Base-by-base conservation (phyloP, 2,329 filamentous ascomycete genomes). In the Drechmeria coniospora region DNA sequence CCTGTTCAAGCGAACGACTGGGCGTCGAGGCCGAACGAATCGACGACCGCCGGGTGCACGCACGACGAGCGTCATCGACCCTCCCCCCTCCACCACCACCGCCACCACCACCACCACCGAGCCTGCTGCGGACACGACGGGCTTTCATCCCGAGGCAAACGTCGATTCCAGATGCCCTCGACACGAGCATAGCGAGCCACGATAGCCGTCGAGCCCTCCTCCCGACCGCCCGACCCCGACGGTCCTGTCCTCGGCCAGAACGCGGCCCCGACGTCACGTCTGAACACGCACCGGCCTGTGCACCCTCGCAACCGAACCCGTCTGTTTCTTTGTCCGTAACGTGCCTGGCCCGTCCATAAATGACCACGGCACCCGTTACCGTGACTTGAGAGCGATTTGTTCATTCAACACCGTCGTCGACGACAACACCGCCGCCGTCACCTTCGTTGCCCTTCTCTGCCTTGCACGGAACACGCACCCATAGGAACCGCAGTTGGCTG, bases 151-250 rank as follows among this genome's bases (percentile, higher is more conserved):
- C 20, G 20, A 21, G 10, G 6, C 20, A 11, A 12, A n/a, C 23
- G 15, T 10, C 15, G 15, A n/a, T 20, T 13, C 15, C 27, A 22
- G 43, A 53, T 52, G 49, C 43, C 36, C 37, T 41, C 36, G 40
- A 38, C 39, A 44, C 42, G 37, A 45, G 41, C 41, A 40, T 47
- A 46, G 49, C 46, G 41, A 44, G 33, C 38, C 21, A 37, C 44
- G 37, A 43, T 36, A n/a, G n/a, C n/a, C n/a, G n/a, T n/a, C n/a
- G n/a, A n/a, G n/a, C 31, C 32, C 30, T 17, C 21, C 22, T 18
- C 12, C 27, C 22, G 18, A 29, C 30, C 24, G 28, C 24, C 22
- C 27, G n/a, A n/a, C n/a, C n/a, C n/a, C n/a, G n/a, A n/a, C n/a
- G n/a, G n/a, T n/a, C n/a, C n/a, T n/a, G n/a, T n/a, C n/a, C n/a